Conservation (phyloP, 768 basidiomycete genomes). For the Mycena sanguinolenta region DNA sequence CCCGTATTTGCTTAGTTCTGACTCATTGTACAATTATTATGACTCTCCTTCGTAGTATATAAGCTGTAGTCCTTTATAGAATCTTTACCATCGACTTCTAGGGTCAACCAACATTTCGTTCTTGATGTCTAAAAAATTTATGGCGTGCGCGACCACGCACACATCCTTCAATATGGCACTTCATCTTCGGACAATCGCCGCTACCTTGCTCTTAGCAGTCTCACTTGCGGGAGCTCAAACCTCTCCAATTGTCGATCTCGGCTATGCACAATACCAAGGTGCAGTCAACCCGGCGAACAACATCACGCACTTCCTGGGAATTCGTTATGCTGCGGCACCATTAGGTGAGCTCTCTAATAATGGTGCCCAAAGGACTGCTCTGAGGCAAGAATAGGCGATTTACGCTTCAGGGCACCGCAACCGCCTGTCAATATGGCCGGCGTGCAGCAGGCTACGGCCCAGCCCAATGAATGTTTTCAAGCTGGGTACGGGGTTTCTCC, state of each 20-base stretch:
- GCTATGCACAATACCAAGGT: slow-evolving; percentile 49
- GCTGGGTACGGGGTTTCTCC: slow-evolving; percentile 30
- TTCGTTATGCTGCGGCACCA: slow-evolving; percentile 53
- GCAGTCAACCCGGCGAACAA: slow-evolving; percentile 38
- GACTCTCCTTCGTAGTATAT: too few species aligned
- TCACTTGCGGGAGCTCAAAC: slow-evolving; percentile 1
- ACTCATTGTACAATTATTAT: too few species aligned
- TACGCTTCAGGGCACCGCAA: slow-evolving; percentile 33
- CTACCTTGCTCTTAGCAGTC: neutral
- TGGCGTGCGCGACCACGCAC: too few species aligned
- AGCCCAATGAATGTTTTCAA: slow-evolving; percentile 41
- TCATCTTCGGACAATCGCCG: neutral
- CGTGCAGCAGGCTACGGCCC: slow-evolving; percentile 31
- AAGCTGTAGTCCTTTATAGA: too few species aligned
- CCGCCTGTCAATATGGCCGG: slow-evolving; percentile 28
- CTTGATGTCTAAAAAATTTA: neutral
- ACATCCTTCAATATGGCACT: neutral
- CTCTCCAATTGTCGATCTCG: slow-evolving; percentile 43
- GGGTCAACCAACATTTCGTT: neutral
- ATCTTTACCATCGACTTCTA: too few species aligned
- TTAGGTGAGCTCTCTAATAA: slow-evolving; percentile 2
- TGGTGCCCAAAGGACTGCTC: neutral
- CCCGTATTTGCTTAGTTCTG: too few species aligned
- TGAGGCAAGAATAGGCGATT: slow-evolving; percentile 18
- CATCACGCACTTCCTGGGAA: slow-evolving; percentile 41